Evolutionary conservation across 768 basidiomycete species (phyloP).

Genomic region (Gloeostereum incarnatum): DNA sequence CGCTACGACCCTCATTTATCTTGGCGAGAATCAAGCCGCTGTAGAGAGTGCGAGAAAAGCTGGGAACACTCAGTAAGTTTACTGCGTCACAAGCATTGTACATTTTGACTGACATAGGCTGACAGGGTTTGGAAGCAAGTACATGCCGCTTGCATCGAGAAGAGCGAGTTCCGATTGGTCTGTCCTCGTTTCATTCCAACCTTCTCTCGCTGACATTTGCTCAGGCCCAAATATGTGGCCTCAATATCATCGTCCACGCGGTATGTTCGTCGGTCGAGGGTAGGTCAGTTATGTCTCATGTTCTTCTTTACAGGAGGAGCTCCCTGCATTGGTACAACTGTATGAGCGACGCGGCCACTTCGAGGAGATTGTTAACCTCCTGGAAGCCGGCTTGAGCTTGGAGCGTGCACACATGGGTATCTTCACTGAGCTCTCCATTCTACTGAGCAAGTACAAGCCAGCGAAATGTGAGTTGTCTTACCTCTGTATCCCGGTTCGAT

Average conservation of each 20-base stretch:
- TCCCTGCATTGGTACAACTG: conserved; percentile 60
- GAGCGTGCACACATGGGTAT: conserved; percentile 99
- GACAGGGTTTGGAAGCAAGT: conserved; percentile 99
- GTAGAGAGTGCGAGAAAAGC: conserved; percentile 99
- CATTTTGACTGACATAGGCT: conserved; percentile 7
- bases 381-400: conserved; percentile 93
- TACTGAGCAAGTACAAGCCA: conserved; percentile 93
- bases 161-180: conserved; percentile 88
- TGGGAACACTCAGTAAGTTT: conserved; percentile 88
- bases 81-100: neutral
- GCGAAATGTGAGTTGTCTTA: conserved; percentile 61
- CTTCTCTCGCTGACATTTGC: conserved; percentile 6
- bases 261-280: conserved; percentile 20
- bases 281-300: conserved; percentile 12
- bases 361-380: conserved; percentile 82
- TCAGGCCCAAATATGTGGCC: conserved; percentile 96
- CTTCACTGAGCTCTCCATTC: conserved; percentile 87
- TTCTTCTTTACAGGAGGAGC: conserved; percentile 52
- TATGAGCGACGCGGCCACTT: conserved; percentile 93
- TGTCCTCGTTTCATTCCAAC: conserved; percentile 10
- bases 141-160: conserved; percentile 96
- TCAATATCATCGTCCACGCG: conserved; percentile 94
- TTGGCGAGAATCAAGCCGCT: conserved; percentile 95
- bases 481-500: conserved; percentile 1
- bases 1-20: conserved; percentile 96